phyloP scores from a whole-genome alignment of 2,329 filamentous ascomycete species.

The Rutstroemia sp. region DNA sequence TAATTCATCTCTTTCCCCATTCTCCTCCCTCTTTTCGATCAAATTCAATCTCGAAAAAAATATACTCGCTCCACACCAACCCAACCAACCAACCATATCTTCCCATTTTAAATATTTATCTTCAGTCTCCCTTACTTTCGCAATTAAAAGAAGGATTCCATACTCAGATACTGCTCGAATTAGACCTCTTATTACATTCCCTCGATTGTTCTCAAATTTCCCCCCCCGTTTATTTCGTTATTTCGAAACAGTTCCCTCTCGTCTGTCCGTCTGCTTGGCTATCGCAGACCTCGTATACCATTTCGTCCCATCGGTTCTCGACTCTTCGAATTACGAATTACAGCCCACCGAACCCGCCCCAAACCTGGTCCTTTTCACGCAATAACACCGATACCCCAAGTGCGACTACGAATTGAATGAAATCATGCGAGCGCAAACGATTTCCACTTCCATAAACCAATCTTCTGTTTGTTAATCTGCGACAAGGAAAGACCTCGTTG shows the following conservation, averaged over 20 bases:
- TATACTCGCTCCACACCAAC: neutral
- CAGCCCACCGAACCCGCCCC: neutral
- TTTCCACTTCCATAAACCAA: slow-evolving; percentile 3
- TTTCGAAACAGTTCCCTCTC: neutral
- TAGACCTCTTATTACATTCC: neutral
- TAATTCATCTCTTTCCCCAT: no score
- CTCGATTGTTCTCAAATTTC: neutral
- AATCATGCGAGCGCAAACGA: slow-evolving; percentile 5
- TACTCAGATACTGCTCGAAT: neutral
- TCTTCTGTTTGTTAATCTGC: slow-evolving; percentile 7
- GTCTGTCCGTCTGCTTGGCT: slow-evolving; percentile 1
- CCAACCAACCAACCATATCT: slow-evolving; percentile 6
- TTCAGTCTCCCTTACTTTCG: slow-evolving; percentile 6
- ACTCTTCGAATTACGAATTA: neutral
- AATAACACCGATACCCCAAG: neutral
- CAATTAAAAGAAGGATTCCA: slow-evolving; percentile 6
- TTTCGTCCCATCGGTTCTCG: neutral
- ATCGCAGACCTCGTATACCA: neutral
- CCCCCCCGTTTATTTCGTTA: neutral
- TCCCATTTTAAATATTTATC: neutral
- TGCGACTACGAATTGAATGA: neutral
- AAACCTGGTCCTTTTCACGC: no score
- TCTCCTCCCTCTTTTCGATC: no score
- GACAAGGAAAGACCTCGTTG: slow-evolving; percentile 11
- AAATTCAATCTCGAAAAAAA: neutral